These are phyloP conservation scores for Penicillium desertorum DNA, from an alignment of 495 filamentous ascomycete species.

Conservation along the genomic window DNA sequence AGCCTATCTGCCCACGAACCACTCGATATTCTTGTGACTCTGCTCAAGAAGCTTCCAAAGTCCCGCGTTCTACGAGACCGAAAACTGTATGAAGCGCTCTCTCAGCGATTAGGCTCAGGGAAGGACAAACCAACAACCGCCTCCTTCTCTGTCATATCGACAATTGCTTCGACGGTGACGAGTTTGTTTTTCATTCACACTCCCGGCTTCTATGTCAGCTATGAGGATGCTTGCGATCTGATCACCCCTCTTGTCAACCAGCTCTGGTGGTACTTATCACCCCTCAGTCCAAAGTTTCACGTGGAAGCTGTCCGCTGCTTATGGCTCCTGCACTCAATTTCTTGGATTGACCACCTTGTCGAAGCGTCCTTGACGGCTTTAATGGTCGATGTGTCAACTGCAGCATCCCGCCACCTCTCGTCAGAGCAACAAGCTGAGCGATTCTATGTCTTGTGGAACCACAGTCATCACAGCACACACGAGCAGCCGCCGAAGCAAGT, in stretches of 20 bases:
- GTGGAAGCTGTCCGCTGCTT: constrained; percentile 86
- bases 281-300: constrained; percentile 82
- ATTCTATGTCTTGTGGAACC: constrained; percentile 76
- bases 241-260: constrained; percentile 65
- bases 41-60: constrained; percentile 58
- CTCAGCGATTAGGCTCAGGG: constrained; percentile 27
- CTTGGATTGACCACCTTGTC: constrained; percentile 57
- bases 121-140: constrained; percentile 31
- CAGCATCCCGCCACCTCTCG: constrained; percentile 29
- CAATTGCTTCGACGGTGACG: constrained; percentile 61
- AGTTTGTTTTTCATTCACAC: constrained; percentile 57
- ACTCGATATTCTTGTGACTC: constrained; percentile 52
- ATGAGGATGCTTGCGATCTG: constrained; percentile 60
- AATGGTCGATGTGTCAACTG: constrained; percentile 54
- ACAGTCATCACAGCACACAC: constrained; percentile 65
- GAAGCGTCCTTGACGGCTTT: constrained; percentile 78
- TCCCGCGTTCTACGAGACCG: constrained; percentile 52
- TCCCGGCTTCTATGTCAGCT: constrained; percentile 49
- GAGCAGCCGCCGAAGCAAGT: constrained; percentile 54
- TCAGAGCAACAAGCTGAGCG: constrained; percentile 46
- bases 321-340: constrained; percentile 76
- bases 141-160: constrained; percentile 50
- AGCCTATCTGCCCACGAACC: constrained; percentile 38
- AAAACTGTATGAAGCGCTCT: constrained; percentile 57
- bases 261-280: constrained; percentile 78